Base-by-base conservation (phyloP, 371 early-diverging fungal species). In the Rhizopus arrhizus region DNA sequence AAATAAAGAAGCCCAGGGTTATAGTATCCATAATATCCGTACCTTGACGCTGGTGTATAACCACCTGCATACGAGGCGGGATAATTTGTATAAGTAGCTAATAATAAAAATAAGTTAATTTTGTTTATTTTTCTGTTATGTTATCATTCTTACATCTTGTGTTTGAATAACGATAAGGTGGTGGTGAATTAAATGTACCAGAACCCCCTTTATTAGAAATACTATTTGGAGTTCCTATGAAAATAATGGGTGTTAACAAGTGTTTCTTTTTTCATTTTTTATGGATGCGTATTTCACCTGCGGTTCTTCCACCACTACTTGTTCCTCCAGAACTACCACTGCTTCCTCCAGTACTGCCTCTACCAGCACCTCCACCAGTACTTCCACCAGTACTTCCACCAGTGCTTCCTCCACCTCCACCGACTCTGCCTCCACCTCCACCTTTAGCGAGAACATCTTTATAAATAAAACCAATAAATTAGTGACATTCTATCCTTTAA, bases 1-100 rank as follows among this genome's bases (percentile, higher is more conserved):
- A 74, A 81, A 45, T 81, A 81, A 8, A 70, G 32, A 2, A 77
- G 6, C 7, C 50, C 55, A 28, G 81, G 78, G 55, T 72, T 77
- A 42, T 77, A 81, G 7, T 33, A 34, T 15, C 81, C 81, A 7
- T 58, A 62, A 59, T 68, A 75, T 11, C 81, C 81, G 38, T 58
- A 60, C 34, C 71, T 51, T n/a, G 57, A 61, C 6, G 64, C 62
- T 13, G 62, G 45, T 28, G 73, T 63, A 53, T 77, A 81, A 28
- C 68, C 68, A 0, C 81, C 74, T 29, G 65, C 61, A 43, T 77
- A 75, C 1, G 75, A 66, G 9, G 68, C 57, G 6, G 62, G 56
- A 53, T 81, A 81, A 15, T 72, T 74, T 6, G 64, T 74, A 34
- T 74, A 78, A 1, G 62, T 49, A 10, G 49, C 75, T 77, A 58